Conservation (phyloP, 257 asterid genomes). For the Cynanchum wilfordii region DNA sequence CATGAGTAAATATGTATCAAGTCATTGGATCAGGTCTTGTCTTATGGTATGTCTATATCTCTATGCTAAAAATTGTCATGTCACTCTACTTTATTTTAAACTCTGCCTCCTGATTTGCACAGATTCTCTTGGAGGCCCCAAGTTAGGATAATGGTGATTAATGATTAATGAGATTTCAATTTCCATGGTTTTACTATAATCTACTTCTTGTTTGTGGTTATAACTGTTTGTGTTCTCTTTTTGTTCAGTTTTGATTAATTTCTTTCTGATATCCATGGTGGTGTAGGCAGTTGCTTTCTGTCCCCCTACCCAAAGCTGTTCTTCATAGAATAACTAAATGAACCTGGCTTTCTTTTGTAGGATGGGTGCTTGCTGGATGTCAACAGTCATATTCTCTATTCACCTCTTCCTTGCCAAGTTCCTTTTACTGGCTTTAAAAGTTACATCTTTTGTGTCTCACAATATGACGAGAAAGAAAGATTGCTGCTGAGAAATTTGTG, state of each 20-base stretch:
- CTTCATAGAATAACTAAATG: conserved; percentile 22
- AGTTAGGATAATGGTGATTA: background rate
- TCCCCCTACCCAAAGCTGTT: background rate
- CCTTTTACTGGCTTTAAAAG: conserved; percentile 75
- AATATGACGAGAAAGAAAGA: conserved; percentile 66
- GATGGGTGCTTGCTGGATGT: conserved; percentile 76
- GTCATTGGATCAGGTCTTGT: conserved; percentile 90
- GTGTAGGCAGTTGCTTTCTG: background rate
- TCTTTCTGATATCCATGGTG: conserved; percentile 1
- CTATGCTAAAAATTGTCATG: background rate
- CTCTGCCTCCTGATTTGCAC: background rate
- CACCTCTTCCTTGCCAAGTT: conserved; percentile 85
- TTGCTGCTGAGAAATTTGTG: conserved; percentile 74
- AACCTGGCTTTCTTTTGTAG: conserved; percentile 39
- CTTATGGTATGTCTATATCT: conserved; percentile 50
- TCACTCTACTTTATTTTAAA: background rate
- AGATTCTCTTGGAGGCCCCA: background rate
- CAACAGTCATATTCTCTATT: conserved; percentile 74
- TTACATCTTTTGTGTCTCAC: conserved; percentile 73
- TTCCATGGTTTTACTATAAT: background rate
- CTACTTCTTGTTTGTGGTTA: background rate
- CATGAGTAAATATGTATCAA: conserved; percentile 51
- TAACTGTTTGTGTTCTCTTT: background rate
- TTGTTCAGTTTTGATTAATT: background rate
- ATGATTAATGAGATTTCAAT: background rate